Evolutionary conservation across 192 early-diverging fungal genomes (phyloP).

Genomic region (Linnemannia hyalina): DNA sequence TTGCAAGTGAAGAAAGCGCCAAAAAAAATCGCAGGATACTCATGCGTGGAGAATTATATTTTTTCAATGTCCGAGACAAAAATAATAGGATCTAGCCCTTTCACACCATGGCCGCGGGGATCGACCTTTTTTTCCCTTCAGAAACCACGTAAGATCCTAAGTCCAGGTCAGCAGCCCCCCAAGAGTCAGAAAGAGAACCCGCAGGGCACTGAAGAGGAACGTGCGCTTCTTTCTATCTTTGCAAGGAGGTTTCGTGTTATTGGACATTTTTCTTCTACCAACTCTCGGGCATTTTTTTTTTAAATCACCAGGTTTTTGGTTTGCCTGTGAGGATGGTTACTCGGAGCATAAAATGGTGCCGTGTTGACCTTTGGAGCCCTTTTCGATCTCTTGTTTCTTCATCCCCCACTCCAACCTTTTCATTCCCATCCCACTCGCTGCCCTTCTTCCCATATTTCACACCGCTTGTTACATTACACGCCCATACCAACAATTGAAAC

Average conservation of each 20-base stretch:
- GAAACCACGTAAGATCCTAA: too few relatives aligned
- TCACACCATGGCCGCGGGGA: background rate
- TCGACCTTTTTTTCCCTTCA: background rate
- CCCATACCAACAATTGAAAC: background rate
- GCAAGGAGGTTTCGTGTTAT: background rate
- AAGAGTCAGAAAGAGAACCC: too few relatives aligned
- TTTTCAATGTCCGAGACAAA: background rate
- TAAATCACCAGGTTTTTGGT: too few relatives aligned
- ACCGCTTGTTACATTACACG: background rate
- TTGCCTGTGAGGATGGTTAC: too few relatives aligned
- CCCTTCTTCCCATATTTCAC: background rate
- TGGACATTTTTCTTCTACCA: background rate
- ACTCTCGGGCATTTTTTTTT: background rate
- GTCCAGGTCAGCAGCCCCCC: too few relatives aligned
- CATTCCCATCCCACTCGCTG: background rate
- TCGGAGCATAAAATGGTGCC: background rate
- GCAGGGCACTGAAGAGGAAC: background rate
- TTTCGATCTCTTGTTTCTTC: background rate
- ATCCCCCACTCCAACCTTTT: background rate
- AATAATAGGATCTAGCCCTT: background rate
- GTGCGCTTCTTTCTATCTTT: background rate
- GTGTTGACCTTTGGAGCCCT: background rate
- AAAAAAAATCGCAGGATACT: background rate
- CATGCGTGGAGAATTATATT: background rate
- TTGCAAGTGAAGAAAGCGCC: background rate